Conservation (phyloP, 176 grass and related monocot genomes). For the Zizania latifolia region DNA sequence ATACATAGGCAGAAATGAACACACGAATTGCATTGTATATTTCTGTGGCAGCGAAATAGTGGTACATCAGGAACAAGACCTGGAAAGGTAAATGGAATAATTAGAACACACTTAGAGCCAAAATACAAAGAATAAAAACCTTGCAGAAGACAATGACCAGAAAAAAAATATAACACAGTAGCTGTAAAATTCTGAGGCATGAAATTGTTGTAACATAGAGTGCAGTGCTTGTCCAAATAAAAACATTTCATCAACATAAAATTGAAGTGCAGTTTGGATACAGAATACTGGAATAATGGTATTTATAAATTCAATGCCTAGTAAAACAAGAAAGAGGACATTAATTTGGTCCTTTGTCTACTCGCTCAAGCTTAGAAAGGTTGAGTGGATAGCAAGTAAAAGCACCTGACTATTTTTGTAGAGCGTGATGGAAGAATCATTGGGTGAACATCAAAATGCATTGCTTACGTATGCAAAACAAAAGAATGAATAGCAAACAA, state of each 20-base stretch:
- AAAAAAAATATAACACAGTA: background rate
- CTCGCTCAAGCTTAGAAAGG: background rate
- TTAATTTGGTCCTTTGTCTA: background rate
- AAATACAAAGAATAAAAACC: background rate
- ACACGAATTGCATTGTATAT: slow-evolving; percentile 81
- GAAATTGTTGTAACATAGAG: background rate
- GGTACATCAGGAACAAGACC: slow-evolving; percentile 86
- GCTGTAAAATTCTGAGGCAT: background rate
- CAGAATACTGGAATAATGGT: background rate
- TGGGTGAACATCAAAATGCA: background rate
- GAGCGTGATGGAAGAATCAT: background rate
- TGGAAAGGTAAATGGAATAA: slow-evolving; percentile 26
- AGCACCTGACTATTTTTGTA: background rate
- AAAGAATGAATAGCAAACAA: no score
- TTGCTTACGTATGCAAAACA: background rate
- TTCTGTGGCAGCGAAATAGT: slow-evolving; percentile 66
- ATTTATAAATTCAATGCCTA: background rate
- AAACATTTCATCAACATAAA: background rate
- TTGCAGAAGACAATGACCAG: background rate
- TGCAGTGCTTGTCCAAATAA: background rate
- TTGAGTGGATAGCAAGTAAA: background rate
- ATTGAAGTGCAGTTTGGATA: background rate
- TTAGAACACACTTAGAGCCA: slow-evolving; percentile 7
- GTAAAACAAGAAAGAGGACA: background rate
- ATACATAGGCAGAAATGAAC: slow-evolving; percentile 78